Evolutionary conservation across 1,284 basidiomycete genomes (phyloP), one percentile per base, ranked within the genome.

Genomic region (Caloboletus inedulis): DNA sequence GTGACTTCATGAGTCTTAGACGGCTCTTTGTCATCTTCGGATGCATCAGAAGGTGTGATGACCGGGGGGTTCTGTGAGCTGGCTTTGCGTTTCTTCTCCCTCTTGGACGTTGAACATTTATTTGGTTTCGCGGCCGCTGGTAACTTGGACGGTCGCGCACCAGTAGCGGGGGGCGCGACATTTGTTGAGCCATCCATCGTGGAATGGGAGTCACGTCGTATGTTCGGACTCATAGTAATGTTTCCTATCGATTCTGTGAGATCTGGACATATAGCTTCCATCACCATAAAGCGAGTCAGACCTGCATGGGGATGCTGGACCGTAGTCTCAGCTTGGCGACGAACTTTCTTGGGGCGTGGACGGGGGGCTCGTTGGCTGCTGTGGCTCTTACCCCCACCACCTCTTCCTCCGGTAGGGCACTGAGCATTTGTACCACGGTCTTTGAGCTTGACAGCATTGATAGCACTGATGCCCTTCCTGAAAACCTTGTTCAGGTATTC

Each of bases 1-100:
- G 41, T 16, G 23, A 29, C 43, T 9, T 10, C 25, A 34, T 10
- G 52, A 35, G 33, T 18, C 30, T 43, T 30, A 29, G 54, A 27
- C 1, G 36, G 21, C 21, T 29, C 43, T 25, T 47, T 44, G 35
- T 57, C 66, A 8, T 66, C 61, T 35, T 54, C 65, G 19, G 62
- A 62, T 21, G 40, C 49, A 52, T 64, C 56, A 30, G 59, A 60
- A n/a, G 57, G 53, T 35, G 62, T 41, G 21, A 61, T 45, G 19
- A 54, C 35, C 0, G 53, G 23, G 25, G 59, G 52, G n/a, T 59
- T 56, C 52, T 66, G 65, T 45, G 59, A 59, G 31, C 40, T 50
- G 30, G 57, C 44, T 48, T 64, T 66, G 29, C 59, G 65, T 49
- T 69, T 67, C 49, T 47, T 62, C 12, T 29, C 39, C 37, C 34